Evolutionary conservation across 192 early-diverging fungal species (phyloP), one percentile per base, ranked within the genome.

Genomic region (Lobosporangium transversale): DNA sequence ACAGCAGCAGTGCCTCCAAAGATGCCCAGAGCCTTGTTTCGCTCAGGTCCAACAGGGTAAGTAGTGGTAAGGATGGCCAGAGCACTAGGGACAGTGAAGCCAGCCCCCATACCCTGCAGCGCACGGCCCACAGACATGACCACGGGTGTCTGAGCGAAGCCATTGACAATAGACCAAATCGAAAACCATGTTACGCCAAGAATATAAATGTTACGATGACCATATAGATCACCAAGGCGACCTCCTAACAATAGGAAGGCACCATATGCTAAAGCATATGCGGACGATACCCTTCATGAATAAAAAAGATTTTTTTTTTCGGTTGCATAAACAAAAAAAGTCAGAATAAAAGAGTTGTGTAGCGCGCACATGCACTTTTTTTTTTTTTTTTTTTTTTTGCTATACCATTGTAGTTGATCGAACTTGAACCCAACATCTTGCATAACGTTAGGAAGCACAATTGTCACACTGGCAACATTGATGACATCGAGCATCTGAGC

Each of bases 81-180:
- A 29, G 69, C 79, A 64, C 70, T 80, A 7, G 79, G 79, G 6
- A 80, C 68, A 3, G 79, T 80, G 48, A 70, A 73, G 10, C 68
- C 79, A 14, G 79, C 79, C 1, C 62, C 79, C 57, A 73, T 67
- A 1, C 79, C 79, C 29, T 80, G 79, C 1, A 80, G 47, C 23
- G 79, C 69, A 12, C 79, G 69, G 9, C 69, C 64, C 1, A 80
- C 69, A 0, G 70, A 73, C 32, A 80, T 52, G 36, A 80, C 47
- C 33, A 68, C 37, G 8, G 62, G 64, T 10, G 53, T 53, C 10
- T 62, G 29, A 15, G 79, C 63, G 20, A 73, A 54, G 1, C 58
- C 79, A 24, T 80, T 80, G 42, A 80, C 51, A 8, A 80, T 7
- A 1, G 79, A 61, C 53, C 64, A 66, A 8, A 80, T 66, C 12